phyloP scores from a whole-genome alignment of 1,139 yeast species.

The Saccharomyces pastorianus region DNA sequence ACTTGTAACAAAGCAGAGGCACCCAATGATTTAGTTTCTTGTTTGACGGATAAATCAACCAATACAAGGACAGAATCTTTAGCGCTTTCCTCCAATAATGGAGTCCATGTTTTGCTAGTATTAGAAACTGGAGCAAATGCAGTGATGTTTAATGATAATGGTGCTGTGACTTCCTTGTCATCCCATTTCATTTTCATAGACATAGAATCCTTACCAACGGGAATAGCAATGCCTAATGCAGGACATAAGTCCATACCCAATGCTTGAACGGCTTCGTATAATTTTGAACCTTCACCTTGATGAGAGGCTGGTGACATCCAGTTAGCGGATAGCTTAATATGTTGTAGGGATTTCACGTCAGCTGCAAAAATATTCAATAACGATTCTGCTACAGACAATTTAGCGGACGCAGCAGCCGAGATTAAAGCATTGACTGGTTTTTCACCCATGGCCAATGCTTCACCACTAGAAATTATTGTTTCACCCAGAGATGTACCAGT shows the following conservation, averaged over 20 bases:
- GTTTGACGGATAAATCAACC: conserved; percentile 67
- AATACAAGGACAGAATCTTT: conserved; percentile 60
- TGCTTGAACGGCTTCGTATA: conserved; percentile 96
- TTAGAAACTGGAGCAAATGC: conserved; percentile 84
- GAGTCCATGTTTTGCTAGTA: conserved; percentile 93
- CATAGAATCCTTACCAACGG: conserved; percentile 99
- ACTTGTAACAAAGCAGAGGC: conserved; percentile 96
- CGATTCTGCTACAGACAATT: conserved; percentile 94
- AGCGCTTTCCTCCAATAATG: conserved; percentile 50
- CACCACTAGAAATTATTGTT: conserved; percentile 67
- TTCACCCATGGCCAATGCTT: conserved; percentile 97
- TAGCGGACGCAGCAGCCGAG: conserved; percentile 92
- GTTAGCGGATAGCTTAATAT: conserved; percentile 86
- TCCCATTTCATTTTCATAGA: conserved; percentile 99
- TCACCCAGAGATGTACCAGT: conserved; percentile 82
- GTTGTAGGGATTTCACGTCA: conserved; percentile 65
- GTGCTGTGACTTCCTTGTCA: conserved; percentile 86
- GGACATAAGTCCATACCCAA: conserved; percentile 94
- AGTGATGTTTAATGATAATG: conserved; percentile 84
- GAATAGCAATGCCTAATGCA: conserved; percentile 80
- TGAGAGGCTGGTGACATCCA: conserved; percentile 99
- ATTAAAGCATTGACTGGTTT: conserved; percentile 86
- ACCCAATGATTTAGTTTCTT: conserved; percentile 56
- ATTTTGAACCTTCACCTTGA: conserved; percentile 89
- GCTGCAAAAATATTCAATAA: conserved; percentile 85